Base-by-base conservation (phyloP, 345 rosid species). In the Populus ilicifolia region DNA sequence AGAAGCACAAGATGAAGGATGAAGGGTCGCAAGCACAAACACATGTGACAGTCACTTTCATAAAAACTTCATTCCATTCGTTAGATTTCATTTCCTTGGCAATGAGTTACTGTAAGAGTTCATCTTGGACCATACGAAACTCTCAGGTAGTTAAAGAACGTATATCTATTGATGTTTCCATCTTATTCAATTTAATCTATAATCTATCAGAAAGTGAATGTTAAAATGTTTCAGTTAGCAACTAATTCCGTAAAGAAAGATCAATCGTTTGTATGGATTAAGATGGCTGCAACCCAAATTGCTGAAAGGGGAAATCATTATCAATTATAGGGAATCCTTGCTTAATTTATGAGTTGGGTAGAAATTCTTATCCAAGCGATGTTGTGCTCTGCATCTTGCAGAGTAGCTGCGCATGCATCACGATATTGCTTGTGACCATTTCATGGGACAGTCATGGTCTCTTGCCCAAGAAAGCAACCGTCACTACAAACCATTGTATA, bases 381-480 rank as follows among this genome's bases (percentile, higher is more conserved):
- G 68, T 5, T 30, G 69, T 33, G 33, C 20, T 59, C 67, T 69
- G 35, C 62, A 43, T 70, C 23, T 8, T 70, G 70, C 62, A 62
- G 44, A 29, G 23, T 30, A 13, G 35, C 59, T 62, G 36, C 73
- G 73, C 73, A 67, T 73, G 77, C 68, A 23, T 4, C 77, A n/a
- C 38, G 39, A 50, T 66, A 39, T 72, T 48, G 68, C n/a, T 56
- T 67, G 77, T 33, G 38, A 16, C 50, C 81, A 48, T 16, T 67
- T 67, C 20, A 20, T 35, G 72, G 52, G 81, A 78, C 77, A 78
- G 44, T 1, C 73, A 25, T 41, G 43, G 13, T 38, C 61, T 66
- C 29, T 20, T 10, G n/a, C 77, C 50, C 21, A 23, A 1, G 50
- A 11, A 68, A 54, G 25, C 35, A 56, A 56, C 54, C 8, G 39